Percentiles rank a stretch among this genome's conserved stretches.
Evolutionary conservation across 495 filamentous ascomycete species (phyloP).

Genomic region (Neurospora sp.): DNA sequence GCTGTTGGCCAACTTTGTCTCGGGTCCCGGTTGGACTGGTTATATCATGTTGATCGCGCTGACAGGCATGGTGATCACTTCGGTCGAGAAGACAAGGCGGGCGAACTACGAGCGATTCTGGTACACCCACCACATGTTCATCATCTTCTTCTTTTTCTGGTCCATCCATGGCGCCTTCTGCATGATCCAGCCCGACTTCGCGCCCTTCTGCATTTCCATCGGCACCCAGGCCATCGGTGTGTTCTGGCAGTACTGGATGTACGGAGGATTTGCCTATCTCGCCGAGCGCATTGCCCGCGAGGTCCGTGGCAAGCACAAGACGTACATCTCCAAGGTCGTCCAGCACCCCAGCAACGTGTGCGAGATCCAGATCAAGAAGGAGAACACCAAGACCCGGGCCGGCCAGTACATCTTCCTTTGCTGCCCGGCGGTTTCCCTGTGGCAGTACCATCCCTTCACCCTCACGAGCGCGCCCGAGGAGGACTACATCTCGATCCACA

Average conservation of each 20-base stretch:
- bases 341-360: constrained; percentile 75
- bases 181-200: constrained; percentile 69
- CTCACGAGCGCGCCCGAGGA: constrained; percentile 72
- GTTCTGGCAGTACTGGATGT: constrained; percentile 77
- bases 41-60: constrained; percentile 65
- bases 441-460: constrained; percentile 74
- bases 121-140: constrained; percentile 70
- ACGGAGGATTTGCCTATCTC: constrained; percentile 62
- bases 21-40: constrained; percentile 70
- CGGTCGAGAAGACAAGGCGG: constrained; percentile 55
- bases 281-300: constrained; percentile 60
- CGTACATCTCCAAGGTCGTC: constrained; percentile 72
- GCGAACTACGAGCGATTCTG: constrained; percentile 73
- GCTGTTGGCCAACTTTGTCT: constrained; percentile 56
- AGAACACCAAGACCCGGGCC: constrained; percentile 62
- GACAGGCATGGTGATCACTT: constrained; percentile 59
- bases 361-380: constrained; percentile 81
- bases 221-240: constrained; percentile 54
- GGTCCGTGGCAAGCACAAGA: constrained; percentile 61
- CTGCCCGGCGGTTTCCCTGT: constrained; percentile 69
- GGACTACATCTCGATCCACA: constrained; percentile 72
- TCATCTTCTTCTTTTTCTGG: constrained; percentile 76
- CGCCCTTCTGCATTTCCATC: constrained; percentile 55
- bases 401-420: constrained; percentile 79
- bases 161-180: constrained; percentile 71